Evolutionary conservation across 768 basidiomycete species (phyloP), one percentile per base, ranked within the genome.

Genomic region (Amanita phalloides): DNA sequence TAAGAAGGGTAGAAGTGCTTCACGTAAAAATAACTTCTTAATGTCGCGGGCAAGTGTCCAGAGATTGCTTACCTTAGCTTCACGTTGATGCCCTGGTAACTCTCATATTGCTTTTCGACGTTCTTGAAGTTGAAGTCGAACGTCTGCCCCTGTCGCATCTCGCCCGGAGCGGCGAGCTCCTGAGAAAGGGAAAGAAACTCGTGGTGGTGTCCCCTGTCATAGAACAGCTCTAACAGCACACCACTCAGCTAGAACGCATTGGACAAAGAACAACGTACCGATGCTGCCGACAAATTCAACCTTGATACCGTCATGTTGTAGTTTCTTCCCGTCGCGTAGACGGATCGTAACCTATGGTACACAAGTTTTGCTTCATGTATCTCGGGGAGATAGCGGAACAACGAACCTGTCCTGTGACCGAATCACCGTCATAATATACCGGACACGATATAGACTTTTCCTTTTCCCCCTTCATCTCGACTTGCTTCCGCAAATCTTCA

Each of bases 91-190:
- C 96, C 96, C 59, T 91, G 85, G 65, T 98, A 98, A 59, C 87
- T 90, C 73, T 98, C 95, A 58, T 89, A 98, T 65, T 97, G 93
- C 73, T 99, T 97, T 81, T 99, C 96, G 37, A 99, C 89, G 62
- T 95, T 99, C 76, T 97, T 97, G 78, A 99, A 98, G 61, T 83
- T 78, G 68, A 99, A 98, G 49, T 97, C 94, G 59, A 84, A 96
- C 7, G 92, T 91, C 68, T 97, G 94, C 0, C 93, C 93, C 61
- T 91, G 86, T 41, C 96, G 81, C 84, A 99, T 84, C 63, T 99
- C 96, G 32, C 92, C 93, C n/a, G 92, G 92, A 0, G 90, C 84
- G 2, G 94, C 92, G 23, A 97, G 74, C 61, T 98, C 95, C 68
- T 97, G 92, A 0, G 92, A 90, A 60, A 97, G 69, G 6, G 95